Base-by-base conservation (phyloP, 2,329 filamentous ascomycete genomes). In the Epichloe aotearoae region DNA sequence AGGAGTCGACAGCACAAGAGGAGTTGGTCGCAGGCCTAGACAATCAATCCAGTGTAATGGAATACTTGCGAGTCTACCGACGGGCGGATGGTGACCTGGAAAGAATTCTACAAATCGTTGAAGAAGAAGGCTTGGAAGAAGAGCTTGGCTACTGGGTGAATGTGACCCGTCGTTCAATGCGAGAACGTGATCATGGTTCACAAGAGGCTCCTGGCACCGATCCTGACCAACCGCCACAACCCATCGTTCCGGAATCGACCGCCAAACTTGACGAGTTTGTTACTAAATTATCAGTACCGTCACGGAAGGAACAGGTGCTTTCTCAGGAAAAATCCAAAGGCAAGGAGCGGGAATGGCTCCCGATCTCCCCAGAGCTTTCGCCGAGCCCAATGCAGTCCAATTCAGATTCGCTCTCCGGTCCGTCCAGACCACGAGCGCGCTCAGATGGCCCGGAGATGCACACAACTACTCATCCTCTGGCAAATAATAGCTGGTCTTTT, bases 401-500 rank as follows among this genome's bases (percentile, higher is more conserved):
- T n/a, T 17, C 37, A 37, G 53, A 55, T n/a, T 49, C 53, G 5
- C 38, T 53, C 4, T 47, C 56, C 48, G 56, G 56, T 47, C 43
- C 61, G 34, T 58, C 64, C 17, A 66, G 79, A 38, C 76, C 74
- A 17, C 69, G 80, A 42, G 71, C 80, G 30, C 68, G 72, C 47
- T 82, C 80, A 0, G 80, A 82, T 57, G 79, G 79, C 0, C 76
- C 76, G 4, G 68, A 67, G 42, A 59, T 63, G 5, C 66, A 66
- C 4, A 64, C 69, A 8, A 63, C 64, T 2, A 65, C 73, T 49
- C 75, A 79, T 47, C 74, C 75, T 0, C 61, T 83, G 15, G 79
- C 72, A 1, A 78, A 78, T 59, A 81, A 81, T 54, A 82, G 67
- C 56, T 84, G 80, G 80, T 73, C 73, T 0, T 83, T 82, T 56